phyloP scores from a whole-genome alignment of 345 rosid genomes.

The Brassica nigra region DNA sequence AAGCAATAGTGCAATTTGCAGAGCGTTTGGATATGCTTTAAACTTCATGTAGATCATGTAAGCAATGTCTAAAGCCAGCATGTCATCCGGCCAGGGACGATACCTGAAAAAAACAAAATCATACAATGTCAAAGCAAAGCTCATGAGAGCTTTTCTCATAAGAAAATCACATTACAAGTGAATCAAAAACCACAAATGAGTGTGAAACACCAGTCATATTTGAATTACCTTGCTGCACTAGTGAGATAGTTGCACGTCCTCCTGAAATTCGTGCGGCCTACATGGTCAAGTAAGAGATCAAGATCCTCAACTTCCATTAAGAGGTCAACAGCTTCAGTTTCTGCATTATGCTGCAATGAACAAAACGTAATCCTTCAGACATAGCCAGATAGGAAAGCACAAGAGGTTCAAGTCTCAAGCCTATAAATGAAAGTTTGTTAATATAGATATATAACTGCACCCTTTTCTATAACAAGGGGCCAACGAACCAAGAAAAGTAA shows the following conservation, averaged over 20 bases:
- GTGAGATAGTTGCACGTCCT: slow-evolving; percentile 93
- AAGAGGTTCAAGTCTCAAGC: not conserved
- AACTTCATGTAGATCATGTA: slow-evolving; percentile 77
- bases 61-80: slow-evolving; percentile 68
- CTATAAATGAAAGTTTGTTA: not conserved
- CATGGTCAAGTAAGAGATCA: slow-evolving; percentile 76
- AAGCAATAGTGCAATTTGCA: slow-evolving; percentile 86
- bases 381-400: not conserved
- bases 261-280: slow-evolving; percentile 81
- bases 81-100: slow-evolving; percentile 94
- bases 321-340: slow-evolving; percentile 98
- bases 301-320: slow-evolving; percentile 99
- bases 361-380: slow-evolving; percentile 8
- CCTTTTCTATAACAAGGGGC: not conserved
- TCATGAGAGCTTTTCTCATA: not conserved
- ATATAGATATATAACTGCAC: not conserved
- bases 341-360: slow-evolving; percentile 84
- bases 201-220: not conserved
- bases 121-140: not conserved
- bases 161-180: not conserved
- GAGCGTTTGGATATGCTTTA: slow-evolving; percentile 75
- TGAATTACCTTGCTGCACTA: slow-evolving; percentile 71
- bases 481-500: not conserved
- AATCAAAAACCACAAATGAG: slow-evolving; percentile 5
- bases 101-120: slow-evolving; percentile 56